Conservation (phyloP, 306 rosid genomes). For the Sophora flavescens region DNA sequence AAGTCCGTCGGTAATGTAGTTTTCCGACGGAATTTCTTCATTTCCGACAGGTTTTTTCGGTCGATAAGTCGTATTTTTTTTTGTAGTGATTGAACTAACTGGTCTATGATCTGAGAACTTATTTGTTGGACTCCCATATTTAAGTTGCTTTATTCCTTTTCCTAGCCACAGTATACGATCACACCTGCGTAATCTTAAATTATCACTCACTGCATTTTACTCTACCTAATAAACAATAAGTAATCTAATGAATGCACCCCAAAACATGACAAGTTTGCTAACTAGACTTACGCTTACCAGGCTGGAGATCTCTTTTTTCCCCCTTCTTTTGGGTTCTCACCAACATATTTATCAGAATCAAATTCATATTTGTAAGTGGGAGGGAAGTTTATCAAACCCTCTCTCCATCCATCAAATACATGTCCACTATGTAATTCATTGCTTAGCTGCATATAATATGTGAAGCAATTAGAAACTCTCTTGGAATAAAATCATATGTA, state of each 20-base stretch:
- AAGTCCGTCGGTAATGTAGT: no score
- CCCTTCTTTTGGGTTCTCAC: slow-evolving; percentile 76
- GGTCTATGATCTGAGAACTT: no score
- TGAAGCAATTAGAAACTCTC: no score
- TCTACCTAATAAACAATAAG: background rate
- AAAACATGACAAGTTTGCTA: background rate
- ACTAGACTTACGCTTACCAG: slow-evolving; percentile 60
- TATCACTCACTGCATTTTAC: background rate
- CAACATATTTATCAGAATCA: slow-evolving; percentile 68
- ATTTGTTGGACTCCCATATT: no score
- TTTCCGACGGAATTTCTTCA: no score
- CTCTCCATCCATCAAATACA: no score
- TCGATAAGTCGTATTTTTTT: no score
- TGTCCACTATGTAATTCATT: no score
- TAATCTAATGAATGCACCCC: background rate
- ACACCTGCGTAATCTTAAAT: slow-evolving; percentile 66
- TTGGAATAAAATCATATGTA: background rate
- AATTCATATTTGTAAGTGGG: slow-evolving; percentile 91
- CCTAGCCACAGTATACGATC: slow-evolving; percentile 91
- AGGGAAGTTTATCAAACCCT: no score
- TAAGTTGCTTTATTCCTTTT: slow-evolving; percentile 80
- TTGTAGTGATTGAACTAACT: no score
- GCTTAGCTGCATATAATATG: no score
- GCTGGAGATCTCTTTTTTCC: slow-evolving; percentile 95
- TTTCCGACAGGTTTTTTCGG: no score